Evolutionary conservation across 106 monocot species (phyloP).

Genomic region (Acorus gramineus): DNA sequence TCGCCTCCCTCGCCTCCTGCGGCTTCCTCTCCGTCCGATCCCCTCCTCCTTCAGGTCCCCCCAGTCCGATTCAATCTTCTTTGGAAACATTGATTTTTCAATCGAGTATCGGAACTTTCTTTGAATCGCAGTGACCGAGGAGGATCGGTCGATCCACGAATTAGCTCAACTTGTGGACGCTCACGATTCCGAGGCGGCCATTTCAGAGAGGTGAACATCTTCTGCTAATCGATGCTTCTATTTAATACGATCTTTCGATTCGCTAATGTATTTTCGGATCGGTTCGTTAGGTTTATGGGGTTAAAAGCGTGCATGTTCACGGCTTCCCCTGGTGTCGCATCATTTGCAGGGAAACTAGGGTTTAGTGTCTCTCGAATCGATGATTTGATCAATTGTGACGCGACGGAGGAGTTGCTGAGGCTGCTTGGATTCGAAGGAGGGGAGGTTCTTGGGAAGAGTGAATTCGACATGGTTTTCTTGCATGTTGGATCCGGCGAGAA

Average conservation of each 20-base stretch:
- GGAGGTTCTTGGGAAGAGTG: constrained; percentile 47
- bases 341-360: constrained; percentile 57
- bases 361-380: constrained; percentile 35
- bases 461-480: constrained; percentile 75
- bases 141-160: constrained; percentile 44
- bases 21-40: constrained; percentile 69
- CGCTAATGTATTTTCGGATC: no score
- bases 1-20: constrained; percentile 63
- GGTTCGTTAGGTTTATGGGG: constrained; percentile 61
- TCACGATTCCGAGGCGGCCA: constrained; percentile 46
- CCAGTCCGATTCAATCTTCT: no score
- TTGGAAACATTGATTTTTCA: no score
- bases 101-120: no score
- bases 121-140: constrained; percentile 36
- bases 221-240: neutral
- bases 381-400: constrained; percentile 13
- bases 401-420: constrained; percentile 10
- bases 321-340: constrained; percentile 22
- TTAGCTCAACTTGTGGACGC: constrained; percentile 81
- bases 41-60: constrained; percentile 24
- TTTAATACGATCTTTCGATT: neutral
- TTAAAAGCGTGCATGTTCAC: constrained; percentile 66
- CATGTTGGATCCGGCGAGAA: constrained; percentile 35
- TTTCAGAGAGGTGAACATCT: constrained; percentile 41
- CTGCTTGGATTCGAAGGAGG: constrained; percentile 59